Conservation (phyloP, 2,329 filamentous ascomycete genomes). For the Epicoccum sorghinum region DNA sequence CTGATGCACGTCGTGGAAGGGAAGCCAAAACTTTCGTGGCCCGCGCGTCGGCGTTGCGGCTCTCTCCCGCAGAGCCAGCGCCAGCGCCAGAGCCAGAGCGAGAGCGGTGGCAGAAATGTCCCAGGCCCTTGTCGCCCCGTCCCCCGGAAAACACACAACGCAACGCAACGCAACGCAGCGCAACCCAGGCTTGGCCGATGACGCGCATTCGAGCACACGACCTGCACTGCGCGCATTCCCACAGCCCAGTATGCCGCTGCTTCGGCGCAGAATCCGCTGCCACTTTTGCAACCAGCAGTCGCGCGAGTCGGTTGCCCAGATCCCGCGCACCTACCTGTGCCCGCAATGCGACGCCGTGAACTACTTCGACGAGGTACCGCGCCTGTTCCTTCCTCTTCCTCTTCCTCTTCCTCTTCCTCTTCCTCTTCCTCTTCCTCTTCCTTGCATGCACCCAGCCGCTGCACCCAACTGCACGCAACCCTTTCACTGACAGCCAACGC, state of each 20-base stretch:
- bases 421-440: no score
- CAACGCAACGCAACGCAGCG: no score
- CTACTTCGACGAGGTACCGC: slow-evolving; percentile 78
- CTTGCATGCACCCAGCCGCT: neutral
- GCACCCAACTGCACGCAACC: neutral
- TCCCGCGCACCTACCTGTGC: slow-evolving; percentile 39
- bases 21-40: slow-evolving; percentile 1
- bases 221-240: neutral
- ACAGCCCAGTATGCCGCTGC: slow-evolving; percentile 35
- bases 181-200: no score
- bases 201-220: slow-evolving; percentile 10
- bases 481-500: slow-evolving; percentile 12
- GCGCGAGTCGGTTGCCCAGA: slow-evolving; percentile 27
- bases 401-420: no score
- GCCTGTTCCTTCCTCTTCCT: no score
- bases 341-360: slow-evolving; percentile 83
- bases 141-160: neutral
- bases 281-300: slow-evolving; percentile 42
- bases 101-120: slow-evolving; percentile 28
- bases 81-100: slow-evolving; percentile 4
- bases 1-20: neutral
- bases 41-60: neutral
- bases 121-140: neutral
- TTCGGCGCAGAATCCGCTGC: slow-evolving; percentile 45
- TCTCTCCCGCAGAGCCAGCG: neutral